Percentiles rank a stretch among this genome's conserved stretches.
Evolutionary conservation across 208 protist species (phyloP).

Genomic region (Crithidia mellificae): DNA sequence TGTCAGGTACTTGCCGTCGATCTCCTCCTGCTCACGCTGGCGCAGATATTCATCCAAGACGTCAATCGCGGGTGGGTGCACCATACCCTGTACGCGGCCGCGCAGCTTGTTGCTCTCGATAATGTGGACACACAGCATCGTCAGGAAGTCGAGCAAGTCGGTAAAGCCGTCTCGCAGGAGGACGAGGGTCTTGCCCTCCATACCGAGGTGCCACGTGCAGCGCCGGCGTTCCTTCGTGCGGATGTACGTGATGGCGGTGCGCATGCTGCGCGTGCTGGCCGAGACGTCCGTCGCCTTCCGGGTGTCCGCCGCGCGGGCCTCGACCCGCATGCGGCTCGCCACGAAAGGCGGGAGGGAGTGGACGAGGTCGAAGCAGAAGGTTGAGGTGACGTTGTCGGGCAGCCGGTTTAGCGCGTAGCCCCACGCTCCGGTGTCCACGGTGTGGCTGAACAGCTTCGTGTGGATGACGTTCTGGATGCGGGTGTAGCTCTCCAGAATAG

Average conservation of each 20-base stretch:
- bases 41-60: conserved; percentile 77
- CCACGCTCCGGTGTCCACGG: conserved; percentile 86
- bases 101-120: conserved; percentile 91
- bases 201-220: conserved; percentile 85
- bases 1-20: conserved; percentile 27
- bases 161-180: conserved; percentile 87
- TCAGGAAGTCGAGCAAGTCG: conserved; percentile 88
- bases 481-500: conserved; percentile 81
- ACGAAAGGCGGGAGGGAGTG: conserved; percentile 81
- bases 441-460: conserved; percentile 70
- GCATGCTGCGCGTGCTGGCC: conserved; percentile 25
- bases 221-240: conserved; percentile 83
- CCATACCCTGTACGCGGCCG: conserved; percentile 78
- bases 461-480: conserved; percentile 86
- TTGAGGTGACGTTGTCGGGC: conserved; percentile 79
- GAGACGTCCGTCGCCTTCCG: conserved; percentile 38
- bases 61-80: conserved; percentile 82
- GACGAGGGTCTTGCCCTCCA: conserved; percentile 87
- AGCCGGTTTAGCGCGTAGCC: conserved; percentile 83
- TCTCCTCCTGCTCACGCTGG: conserved; percentile 50
- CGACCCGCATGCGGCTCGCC: conserved; percentile 71
- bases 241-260: conserved; percentile 69
- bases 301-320: conserved; percentile 70
- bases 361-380: conserved; percentile 83
- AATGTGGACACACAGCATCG: conserved; percentile 89